phyloP scores from a whole-genome alignment of 192 early-diverging fungal genomes.

The Tieghemiomyces parasiticus region DNA sequence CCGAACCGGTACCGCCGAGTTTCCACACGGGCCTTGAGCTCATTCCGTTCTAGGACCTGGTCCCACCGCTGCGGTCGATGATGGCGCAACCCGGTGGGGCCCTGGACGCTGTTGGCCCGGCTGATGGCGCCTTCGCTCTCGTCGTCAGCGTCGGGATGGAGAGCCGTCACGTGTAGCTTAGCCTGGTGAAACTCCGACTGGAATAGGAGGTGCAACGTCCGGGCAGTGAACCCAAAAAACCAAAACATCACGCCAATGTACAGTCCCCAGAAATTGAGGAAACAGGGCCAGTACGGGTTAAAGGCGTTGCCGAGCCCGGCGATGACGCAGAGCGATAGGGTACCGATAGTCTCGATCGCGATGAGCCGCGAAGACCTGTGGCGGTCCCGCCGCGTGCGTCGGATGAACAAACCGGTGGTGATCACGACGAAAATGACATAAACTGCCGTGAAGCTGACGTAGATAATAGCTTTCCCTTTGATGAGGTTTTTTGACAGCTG shows the following conservation, averaged over 20 bases:
- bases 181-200: constrained; percentile 11
- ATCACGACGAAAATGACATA: background rate
- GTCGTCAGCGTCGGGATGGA: background rate
- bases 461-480: constrained; percentile 5
- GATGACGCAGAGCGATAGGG: background rate
- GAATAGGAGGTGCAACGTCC: constrained; percentile 2
- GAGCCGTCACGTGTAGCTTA: constrained; percentile 4
- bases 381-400: background rate
- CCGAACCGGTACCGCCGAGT: background rate
- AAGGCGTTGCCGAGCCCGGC: constrained; percentile 3
- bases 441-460: background rate
- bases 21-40: background rate
- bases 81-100: no score
- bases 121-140: background rate
- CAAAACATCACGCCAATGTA: background rate
- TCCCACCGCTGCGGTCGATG: constrained; percentile 8
- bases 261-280: constrained; percentile 8
- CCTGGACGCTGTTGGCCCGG: background rate
- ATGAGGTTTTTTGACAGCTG: no score
- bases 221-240: constrained; percentile 7
- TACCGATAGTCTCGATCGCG: background rate
- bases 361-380: background rate
- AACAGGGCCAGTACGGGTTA: constrained; percentile 6
- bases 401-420: background rate
- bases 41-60: constrained; percentile 2